Base-by-base conservation (phyloP, 208 protist species). In the Leishmania aethiopica region DNA sequence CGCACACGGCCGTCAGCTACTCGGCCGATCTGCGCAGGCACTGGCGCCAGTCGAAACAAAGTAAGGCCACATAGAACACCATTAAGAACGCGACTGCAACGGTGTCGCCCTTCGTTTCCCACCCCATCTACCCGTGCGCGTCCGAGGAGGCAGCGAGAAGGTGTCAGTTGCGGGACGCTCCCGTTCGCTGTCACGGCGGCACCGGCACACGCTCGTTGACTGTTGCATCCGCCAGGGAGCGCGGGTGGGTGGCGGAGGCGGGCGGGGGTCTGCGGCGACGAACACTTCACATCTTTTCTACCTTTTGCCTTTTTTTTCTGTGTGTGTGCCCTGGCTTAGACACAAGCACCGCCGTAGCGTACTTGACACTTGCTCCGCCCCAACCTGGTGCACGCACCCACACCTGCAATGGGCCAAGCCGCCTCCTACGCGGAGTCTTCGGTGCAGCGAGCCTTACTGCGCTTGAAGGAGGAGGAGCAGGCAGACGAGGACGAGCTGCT, bases 351-450 rank as follows among this genome's bases (percentile, higher is more conserved):
- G 42, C 42, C 42, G 6, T 25, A n/a, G 17, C 57, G 17, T n/a
- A 22, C 42, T 3, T 45, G 42, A 45, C 45, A 10, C 45, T 47
- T 47, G 6, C 25, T 25, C 25, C 57, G 25, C 57, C 25, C 57
- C 7, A 62, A 47, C 45, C 57, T 13, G 28, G 25, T 62, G 57
- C 57, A 62, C 25, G 19, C 25, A n/a, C 28, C 25, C 19, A 62
- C 57, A 22, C 28, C 1, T 62, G 47, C 6, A 3, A 93, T 93
- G 88, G 88, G 88, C 8, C 90, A 93, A 59, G 85, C 88, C n/a
- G 83, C 90, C 32, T 90, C 90, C 28, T 91, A 93, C 81, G 82
- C 88, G 6, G 84, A 88, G 70, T 89, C 86, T 40, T 86, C 90
- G 57, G 85, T 91, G 35, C 84, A 88, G 67, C 83, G 79, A 13